phyloP scores from a whole-genome alignment of 345 rosid species.

The Anastatica hierochuntica region DNA sequence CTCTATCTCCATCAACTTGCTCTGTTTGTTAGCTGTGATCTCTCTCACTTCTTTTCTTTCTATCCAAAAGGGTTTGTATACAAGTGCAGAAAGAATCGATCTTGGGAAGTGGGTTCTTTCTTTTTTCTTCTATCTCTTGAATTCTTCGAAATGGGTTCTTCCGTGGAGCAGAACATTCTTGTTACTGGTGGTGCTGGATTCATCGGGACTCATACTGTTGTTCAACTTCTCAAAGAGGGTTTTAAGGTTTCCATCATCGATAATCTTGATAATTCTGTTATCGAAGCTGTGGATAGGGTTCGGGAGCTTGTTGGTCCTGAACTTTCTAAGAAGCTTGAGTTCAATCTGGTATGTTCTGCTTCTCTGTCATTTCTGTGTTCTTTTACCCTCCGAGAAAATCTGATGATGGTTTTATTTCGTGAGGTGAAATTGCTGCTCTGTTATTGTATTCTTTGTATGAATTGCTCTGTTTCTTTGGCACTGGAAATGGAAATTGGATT shows the following conservation, averaged over 20 bases:
- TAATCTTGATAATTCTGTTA: constrained; percentile 68
- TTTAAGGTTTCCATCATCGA: constrained; percentile 77
- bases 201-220: constrained; percentile 81
- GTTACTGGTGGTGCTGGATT: constrained; percentile 98
- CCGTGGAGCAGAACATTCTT: constrained; percentile 45
- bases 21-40: no score
- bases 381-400: no score
- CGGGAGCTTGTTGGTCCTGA: constrained; percentile 64
- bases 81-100: constrained; percentile 10
- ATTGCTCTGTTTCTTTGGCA: not conserved
- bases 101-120: constrained; percentile 3
- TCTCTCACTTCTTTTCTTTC: not conserved
- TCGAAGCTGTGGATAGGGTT: constrained; percentile 67
- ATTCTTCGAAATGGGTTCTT: constrained; percentile 25
- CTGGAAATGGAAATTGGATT: constrained; percentile 1
- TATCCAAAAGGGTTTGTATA: not conserved
- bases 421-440: constrained; percentile 7
- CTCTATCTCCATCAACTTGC: constrained; percentile 19
- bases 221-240: constrained; percentile 70
- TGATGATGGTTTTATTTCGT: no score
- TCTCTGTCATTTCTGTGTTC: no score
- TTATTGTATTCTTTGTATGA: not conserved
- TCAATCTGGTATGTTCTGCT: constrained; percentile 65
- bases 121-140: not conserved
- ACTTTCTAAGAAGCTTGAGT: constrained; percentile 62